A percentile compares a stretch with the other conserved stretches of the same genome.
Evolutionary conservation across 441 rosid species (phyloP).

Genomic region (Pelargonium myrrhifolium): DNA sequence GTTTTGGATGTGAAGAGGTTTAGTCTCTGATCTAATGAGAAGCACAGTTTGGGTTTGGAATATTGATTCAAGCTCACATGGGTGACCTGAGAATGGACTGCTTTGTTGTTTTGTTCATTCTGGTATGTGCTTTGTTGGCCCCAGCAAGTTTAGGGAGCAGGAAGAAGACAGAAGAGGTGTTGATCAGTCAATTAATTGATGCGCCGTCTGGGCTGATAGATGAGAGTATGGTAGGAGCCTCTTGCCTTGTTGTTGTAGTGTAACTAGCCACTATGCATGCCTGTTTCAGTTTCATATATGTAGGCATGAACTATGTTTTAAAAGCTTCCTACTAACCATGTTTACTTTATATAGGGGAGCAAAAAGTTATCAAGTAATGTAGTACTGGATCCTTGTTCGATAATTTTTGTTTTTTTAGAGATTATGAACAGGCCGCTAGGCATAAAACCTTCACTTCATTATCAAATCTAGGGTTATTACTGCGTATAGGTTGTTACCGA

Average conservation of each 20-base stretch:
- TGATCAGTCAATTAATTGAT: conserved; percentile 34
- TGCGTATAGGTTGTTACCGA: too few species aligned
- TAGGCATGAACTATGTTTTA: not conserved
- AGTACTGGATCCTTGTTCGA: too few species aligned
- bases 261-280: not conserved
- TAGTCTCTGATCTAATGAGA: conserved; percentile 43
- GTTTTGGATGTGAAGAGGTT: not conserved
- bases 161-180: conserved; percentile 32
- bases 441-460: too few species aligned
- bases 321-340: not conserved
- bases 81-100: conserved; percentile 26
- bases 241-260: conserved; percentile 2
- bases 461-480: too few species aligned
- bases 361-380: too few species aligned
- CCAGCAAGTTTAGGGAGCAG: conserved; percentile 32
- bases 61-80: conserved; percentile 45
- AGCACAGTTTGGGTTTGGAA: conserved; percentile 24
- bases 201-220: conserved; percentile 45
- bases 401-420: too few species aligned
- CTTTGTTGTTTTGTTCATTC: conserved; percentile 37
- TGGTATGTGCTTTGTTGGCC: conserved; percentile 44
- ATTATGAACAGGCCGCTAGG: too few species aligned
- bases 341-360: not conserved
- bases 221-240: conserved; percentile 40
- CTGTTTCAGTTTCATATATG: not conserved